Conservation (phyloP, 2,329 filamentous ascomycete genomes). For the Aureobasidium namibiae region DNA sequence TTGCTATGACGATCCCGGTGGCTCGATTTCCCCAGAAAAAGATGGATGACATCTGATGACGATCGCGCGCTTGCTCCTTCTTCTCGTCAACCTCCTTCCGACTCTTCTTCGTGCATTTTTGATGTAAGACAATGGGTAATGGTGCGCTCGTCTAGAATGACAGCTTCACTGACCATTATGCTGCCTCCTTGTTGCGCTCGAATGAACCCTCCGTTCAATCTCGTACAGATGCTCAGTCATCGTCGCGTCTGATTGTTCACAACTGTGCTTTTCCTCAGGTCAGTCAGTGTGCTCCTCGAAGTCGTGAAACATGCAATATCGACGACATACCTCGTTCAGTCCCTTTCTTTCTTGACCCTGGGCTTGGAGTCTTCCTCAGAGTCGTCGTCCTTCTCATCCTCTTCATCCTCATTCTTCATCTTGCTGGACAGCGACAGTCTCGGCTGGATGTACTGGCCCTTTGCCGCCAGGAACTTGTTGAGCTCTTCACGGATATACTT, state of each 20-base stretch:
- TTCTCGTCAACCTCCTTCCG: neutral
- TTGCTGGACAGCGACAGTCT: neutral
- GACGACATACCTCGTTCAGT: neutral
- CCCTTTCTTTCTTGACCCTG: neutral
- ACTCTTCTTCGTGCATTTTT: neutral
- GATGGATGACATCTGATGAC: neutral
- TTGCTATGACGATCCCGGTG: conserved; percentile 6
- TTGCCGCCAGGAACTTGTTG: neutral
- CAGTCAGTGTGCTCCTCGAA: neutral
- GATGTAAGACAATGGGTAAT: neutral
- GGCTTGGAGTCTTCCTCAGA: neutral
- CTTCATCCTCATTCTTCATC: neutral
- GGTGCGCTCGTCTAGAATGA: neutral
- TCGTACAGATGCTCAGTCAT: neutral
- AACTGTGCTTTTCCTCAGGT: neutral
- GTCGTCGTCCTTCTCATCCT: too few species aligned
- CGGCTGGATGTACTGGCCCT: neutral
- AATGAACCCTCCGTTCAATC: neutral
- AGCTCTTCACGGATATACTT: neutral
- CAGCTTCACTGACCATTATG: neutral
- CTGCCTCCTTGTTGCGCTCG: neutral
- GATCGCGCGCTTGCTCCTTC: neutral
- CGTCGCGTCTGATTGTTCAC: neutral
- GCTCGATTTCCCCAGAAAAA: conserved; percentile 3
- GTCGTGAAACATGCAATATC: neutral